A percentile compares a stretch with the other conserved stretches of the same genome.
Conservation (phyloP, 1,139 yeast species). For the Saccharomyces hybrid region DNA sequence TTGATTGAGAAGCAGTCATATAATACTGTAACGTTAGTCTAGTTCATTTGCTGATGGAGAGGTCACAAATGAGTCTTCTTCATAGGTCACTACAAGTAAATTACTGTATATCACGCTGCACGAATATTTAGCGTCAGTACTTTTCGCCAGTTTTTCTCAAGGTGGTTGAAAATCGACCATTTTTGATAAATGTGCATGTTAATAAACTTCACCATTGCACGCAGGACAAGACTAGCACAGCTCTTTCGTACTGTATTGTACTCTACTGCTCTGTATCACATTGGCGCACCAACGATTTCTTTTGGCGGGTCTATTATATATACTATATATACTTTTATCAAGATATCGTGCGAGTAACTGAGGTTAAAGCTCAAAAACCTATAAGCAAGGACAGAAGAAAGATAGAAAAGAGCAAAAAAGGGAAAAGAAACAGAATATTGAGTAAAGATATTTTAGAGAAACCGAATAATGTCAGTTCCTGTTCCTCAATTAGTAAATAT, state of each 20-base stretch:
- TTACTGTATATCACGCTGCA: neutral
- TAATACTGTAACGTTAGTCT: too few relatives aligned
- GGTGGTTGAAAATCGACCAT: neutral
- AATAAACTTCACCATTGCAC: neutral
- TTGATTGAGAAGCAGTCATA: neutral
- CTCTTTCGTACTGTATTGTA: neutral
- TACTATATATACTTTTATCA: neutral
- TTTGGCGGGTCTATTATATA: neutral
- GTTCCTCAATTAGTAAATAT: conserved; percentile 30
- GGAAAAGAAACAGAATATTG: neutral
- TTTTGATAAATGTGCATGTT: neutral
- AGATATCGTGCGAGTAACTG: neutral
- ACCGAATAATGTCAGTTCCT: conserved; percentile 15
- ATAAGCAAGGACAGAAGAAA: neutral
- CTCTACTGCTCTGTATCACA: neutral
- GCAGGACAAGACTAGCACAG: neutral
- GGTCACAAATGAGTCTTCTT: too few relatives aligned
- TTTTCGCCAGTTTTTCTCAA: neutral
- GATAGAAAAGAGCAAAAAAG: neutral
- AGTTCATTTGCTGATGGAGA: neutral
- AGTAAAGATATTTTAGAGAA: neutral
- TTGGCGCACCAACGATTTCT: conserved; percentile 1
- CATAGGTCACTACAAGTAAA: neutral
- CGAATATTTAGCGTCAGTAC: neutral
- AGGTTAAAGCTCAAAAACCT: neutral